These are phyloP conservation scores for Botrytis cinerea DNA, from an alignment of 2,329 filamentous ascomycete species.

Conservation along the genomic window DNA sequence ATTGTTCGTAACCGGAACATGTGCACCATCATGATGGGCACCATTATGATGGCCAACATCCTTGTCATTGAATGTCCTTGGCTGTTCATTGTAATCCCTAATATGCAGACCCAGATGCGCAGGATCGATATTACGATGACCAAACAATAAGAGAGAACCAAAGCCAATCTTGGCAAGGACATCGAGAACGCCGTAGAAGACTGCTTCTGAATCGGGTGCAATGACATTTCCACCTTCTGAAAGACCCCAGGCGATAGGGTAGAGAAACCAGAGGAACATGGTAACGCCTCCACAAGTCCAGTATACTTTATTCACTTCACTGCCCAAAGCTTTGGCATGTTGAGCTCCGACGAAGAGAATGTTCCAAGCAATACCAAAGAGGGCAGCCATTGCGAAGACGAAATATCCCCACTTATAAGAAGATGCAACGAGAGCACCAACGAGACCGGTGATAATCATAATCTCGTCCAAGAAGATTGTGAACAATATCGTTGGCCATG, in stretches of 20 bases:
- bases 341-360: conserved; percentile 57
- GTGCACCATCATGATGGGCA: background rate
- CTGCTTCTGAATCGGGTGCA: conserved; percentile 63
- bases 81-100: conserved; percentile 13
- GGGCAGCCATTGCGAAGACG: conserved; percentile 54
- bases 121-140: conserved; percentile 61
- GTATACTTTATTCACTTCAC: conserved; percentile 55
- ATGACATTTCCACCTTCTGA: conserved; percentile 67
- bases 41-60: background rate
- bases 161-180: conserved; percentile 66
- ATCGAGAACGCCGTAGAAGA: conserved; percentile 69
- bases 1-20: background rate
- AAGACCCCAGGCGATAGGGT: conserved; percentile 65
- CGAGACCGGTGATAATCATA: conserved; percentile 67
- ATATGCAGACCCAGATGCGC: conserved; percentile 17
- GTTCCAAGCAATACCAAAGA: conserved; percentile 62
- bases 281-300: conserved; percentile 58
- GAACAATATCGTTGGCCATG: conserved; percentile 64
- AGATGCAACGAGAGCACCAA: conserved; percentile 63
- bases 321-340: conserved; percentile 57
- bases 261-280: conserved; percentile 63
- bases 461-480: conserved; percentile 63
- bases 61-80: background rate
- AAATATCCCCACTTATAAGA: conserved; percentile 71
- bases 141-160: conserved; percentile 58